A percentile compares a stretch with the other conserved stretches of the same genome.
phyloP scores from a whole-genome alignment of 2,329 filamentous ascomycete species.

The Lachnellula subtilissima region DNA sequence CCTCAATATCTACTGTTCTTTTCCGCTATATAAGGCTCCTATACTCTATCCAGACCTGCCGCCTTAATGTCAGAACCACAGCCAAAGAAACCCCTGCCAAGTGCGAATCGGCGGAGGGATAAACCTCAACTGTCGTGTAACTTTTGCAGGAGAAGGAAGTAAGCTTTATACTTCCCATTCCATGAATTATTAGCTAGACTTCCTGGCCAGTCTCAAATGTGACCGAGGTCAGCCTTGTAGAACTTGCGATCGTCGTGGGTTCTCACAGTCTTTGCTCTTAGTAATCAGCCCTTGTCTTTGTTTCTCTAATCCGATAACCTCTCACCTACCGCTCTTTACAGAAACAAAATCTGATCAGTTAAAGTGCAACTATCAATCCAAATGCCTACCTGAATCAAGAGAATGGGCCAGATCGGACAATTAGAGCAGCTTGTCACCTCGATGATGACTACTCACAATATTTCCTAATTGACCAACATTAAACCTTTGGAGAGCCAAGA shows the following conservation, averaged over 20 bases:
- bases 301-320: too few species aligned
- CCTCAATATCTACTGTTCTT: too few species aligned
- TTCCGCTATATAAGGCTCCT: too few species aligned
- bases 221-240: neutral
- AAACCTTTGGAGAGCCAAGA: conserved; percentile 1
- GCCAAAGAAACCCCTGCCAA: neutral
- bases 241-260: neutral
- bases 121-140: neutral
- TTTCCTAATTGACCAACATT: neutral
- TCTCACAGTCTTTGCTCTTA: neutral
- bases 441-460: neutral
- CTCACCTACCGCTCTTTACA: too few species aligned
- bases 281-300: too few species aligned
- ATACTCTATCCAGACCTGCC: too few species aligned
- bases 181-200: neutral
- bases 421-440: neutral
- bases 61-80: neutral
- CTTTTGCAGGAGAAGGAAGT: neutral
- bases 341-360: too few species aligned
- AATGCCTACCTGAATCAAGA: neutral
- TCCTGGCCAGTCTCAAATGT: neutral
- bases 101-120: neutral
- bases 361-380: too few species aligned
- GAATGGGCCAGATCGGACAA: neutral
- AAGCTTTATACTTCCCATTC: neutral